Conservation (phyloP, 2,329 filamentous ascomycete species). For the Thelonectria rubi region DNA sequence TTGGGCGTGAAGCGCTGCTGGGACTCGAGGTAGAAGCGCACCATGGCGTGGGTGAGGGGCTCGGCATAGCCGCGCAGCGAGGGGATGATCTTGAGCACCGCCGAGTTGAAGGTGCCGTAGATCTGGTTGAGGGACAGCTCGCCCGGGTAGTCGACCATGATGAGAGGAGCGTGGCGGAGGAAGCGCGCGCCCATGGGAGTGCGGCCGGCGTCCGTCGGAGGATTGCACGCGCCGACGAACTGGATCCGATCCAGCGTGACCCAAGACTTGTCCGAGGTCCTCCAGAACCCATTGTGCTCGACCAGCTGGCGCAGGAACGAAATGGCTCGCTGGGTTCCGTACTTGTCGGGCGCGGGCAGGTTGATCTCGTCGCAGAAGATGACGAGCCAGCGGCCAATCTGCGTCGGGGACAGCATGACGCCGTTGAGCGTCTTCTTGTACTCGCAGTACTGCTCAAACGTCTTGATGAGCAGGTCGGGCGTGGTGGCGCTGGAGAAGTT, state of each 20-base stretch:
- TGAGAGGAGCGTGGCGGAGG: conserved; percentile 93
- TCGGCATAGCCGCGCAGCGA: conserved; percentile 95
- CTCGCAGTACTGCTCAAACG: conserved; percentile 99
- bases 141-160: conserved; percentile 99
- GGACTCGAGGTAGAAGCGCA: conserved; percentile 93
- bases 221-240: conserved; percentile 98
- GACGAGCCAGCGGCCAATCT: conserved; percentile 97
- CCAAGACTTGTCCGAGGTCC: conserved; percentile 96
- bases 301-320: conserved; percentile 97
- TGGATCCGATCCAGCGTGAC: conserved; percentile 97
- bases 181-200: conserved; percentile 94
- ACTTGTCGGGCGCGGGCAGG: conserved; percentile 95
- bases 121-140: conserved; percentile 95
- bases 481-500: conserved; percentile 99
- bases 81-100: conserved; percentile 95
- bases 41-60: conserved; percentile 95
- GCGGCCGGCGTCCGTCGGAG: conserved; percentile 95
- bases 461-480: conserved; percentile 97
- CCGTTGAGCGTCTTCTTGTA: conserved; percentile 99
- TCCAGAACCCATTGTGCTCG: conserved; percentile 99
- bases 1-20: conserved; percentile 94
- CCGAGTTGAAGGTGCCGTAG: conserved; percentile 97
- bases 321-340: conserved; percentile 96
- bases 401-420: conserved; percentile 92
- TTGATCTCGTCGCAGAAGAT: conserved; percentile 99